Evolutionary conservation across 2,329 filamentous ascomycete species (phyloP).

Genomic region (Didymellaceae sp.): DNA sequence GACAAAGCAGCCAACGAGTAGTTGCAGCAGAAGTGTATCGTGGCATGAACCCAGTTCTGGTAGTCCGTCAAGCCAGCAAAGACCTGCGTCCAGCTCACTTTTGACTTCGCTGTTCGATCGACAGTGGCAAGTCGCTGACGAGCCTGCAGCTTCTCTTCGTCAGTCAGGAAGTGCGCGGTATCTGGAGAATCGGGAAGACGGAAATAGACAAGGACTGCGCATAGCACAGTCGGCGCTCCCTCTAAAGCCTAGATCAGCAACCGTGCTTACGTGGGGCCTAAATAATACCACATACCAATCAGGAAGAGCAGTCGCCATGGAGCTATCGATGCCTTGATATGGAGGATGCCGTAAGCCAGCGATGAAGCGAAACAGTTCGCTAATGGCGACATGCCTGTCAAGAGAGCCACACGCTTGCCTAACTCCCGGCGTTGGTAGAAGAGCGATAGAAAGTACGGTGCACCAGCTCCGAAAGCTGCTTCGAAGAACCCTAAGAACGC

Average conservation of each 20-base stretch:
- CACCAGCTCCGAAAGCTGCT: neutral
- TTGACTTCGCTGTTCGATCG: neutral
- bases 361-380: neutral
- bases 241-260: neutral
- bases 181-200: neutral
- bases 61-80: conserved; percentile 12
- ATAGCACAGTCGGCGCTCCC: neutral
- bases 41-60: neutral
- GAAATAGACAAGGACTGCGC: neutral
- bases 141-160: neutral
- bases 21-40: conserved; percentile 1
- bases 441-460: neutral
- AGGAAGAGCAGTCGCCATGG: neutral
- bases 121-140: neutral
- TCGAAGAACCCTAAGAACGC: neutral
- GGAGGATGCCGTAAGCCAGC: neutral
- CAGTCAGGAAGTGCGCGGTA: neutral
- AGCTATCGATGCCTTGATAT: neutral
- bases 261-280: neutral
- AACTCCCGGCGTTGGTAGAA: neutral
- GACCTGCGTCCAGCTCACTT: neutral
- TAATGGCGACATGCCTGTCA: neutral
- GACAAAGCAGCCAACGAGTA: neutral
- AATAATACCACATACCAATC: neutral
- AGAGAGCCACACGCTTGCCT: neutral